These are phyloP conservation scores for Beauveria sp. DNA, from an alignment of 2,329 filamentous ascomycete genomes.

Conservation along the genomic window DNA sequence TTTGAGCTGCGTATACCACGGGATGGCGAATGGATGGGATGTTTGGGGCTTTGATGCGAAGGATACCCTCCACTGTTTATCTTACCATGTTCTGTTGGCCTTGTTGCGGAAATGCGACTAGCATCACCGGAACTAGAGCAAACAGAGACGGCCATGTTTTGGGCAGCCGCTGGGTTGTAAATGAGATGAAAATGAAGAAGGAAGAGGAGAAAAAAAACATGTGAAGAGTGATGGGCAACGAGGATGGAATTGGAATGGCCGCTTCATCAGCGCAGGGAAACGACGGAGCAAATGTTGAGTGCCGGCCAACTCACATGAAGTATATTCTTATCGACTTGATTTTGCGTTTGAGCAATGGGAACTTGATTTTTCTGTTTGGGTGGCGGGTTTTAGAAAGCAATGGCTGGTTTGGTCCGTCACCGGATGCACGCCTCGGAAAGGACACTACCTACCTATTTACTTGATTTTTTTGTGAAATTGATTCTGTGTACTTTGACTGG, in stretches of 20 bases:
- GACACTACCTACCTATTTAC: constrained; percentile 1
- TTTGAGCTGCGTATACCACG: not conserved
- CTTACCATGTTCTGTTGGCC: not conserved
- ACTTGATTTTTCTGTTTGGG: constrained; percentile 3
- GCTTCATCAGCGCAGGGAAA: not conserved
- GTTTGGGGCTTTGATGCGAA: constrained; percentile 27
- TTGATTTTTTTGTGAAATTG: constrained; percentile 8
- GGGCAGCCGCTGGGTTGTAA: not conserved
- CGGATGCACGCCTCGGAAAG: constrained; percentile 11
- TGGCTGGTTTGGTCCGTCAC: constrained; percentile 12
- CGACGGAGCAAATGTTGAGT: not conserved
- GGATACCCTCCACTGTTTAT: constrained; percentile 33
- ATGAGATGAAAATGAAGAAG: not conserved
- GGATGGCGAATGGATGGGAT: not conserved
- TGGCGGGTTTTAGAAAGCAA: constrained; percentile 14
- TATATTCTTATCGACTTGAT: constrained; percentile 3
- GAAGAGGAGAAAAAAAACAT: not conserved
- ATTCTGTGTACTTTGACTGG: not conserved
- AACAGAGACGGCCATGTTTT: not conserved
- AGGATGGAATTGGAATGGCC: not conserved
- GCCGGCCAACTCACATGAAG: not conserved
- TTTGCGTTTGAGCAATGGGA: constrained; percentile 10
- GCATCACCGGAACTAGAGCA: not conserved
- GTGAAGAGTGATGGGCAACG: not conserved
- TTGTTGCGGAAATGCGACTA: not conserved